Evolutionary conservation across 2,329 filamentous ascomycete genomes (phyloP).

Genomic region (Cladosporium austrohemisphaericum): DNA sequence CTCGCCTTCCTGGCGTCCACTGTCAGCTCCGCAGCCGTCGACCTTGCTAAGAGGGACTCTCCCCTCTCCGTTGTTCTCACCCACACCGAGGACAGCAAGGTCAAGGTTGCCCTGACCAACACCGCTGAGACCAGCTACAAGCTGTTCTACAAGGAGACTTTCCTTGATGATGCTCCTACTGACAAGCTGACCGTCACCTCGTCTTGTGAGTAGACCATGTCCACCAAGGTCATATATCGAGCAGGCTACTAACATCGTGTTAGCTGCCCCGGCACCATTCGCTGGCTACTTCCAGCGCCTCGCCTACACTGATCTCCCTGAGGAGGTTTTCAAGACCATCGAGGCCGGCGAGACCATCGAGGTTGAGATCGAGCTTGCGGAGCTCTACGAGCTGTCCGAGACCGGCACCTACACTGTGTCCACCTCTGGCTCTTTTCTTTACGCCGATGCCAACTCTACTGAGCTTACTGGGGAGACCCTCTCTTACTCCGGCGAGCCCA

Average conservation of each 20-base stretch:
- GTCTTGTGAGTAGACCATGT: conserved; percentile 15
- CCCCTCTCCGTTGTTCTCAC: conserved; percentile 25
- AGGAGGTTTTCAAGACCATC: conserved; percentile 51
- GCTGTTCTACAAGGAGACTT: conserved; percentile 26
- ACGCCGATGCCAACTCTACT: conserved; percentile 50
- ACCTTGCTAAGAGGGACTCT: conserved; percentile 23
- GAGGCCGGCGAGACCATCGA: conserved; percentile 47
- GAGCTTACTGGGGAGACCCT: conserved; percentile 52
- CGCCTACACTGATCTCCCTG: conserved; percentile 43
- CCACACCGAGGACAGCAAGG: conserved; percentile 22
- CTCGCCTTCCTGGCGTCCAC: conserved; percentile 18
- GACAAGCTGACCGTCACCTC: conserved; percentile 26
- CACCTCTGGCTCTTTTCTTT: conserved; percentile 55
- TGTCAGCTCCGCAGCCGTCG: conserved; percentile 21
- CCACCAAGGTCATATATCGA: no score
- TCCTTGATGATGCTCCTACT: conserved; percentile 27
- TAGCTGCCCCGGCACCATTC: conserved; percentile 35
- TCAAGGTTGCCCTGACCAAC: conserved; percentile 27
- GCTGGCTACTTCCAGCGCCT: conserved; percentile 53
- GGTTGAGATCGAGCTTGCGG: conserved; percentile 53
- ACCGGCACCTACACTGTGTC: conserved; percentile 48
- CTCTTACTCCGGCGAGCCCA: conserved; percentile 56
- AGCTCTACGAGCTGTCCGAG: conserved; percentile 41
- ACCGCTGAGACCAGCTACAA: conserved; percentile 24
- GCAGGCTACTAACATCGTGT: background rate